These are phyloP conservation scores for Linderniella brevidens DNA, from an alignment of 257 asterid genomes.

Conservation along the genomic window DNA sequence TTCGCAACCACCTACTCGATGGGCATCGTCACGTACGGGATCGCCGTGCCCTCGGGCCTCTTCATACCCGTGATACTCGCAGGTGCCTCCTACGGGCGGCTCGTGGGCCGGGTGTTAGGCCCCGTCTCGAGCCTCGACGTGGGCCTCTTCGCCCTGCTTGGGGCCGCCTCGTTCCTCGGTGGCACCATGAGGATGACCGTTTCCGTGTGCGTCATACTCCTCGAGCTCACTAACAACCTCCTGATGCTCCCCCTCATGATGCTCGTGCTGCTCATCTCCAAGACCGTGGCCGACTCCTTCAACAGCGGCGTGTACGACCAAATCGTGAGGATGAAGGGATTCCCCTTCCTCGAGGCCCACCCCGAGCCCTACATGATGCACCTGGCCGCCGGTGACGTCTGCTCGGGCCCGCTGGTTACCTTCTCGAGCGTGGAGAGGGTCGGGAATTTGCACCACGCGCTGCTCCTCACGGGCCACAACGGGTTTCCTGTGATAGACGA, in stretches of 20 bases:
- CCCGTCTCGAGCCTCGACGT: constrained; percentile 48
- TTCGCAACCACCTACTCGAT: constrained; percentile 44
- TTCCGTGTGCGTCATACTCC: constrained; percentile 80
- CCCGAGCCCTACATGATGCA: constrained; percentile 91
- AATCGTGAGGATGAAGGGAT: constrained; percentile 81
- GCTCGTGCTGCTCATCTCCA: constrained; percentile 88
- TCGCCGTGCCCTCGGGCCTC: constrained; percentile 92
- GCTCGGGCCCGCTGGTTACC: constrained; percentile 74
- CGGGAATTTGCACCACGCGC: constrained; percentile 47
- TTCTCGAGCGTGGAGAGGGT: constrained; percentile 73
- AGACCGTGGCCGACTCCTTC: constrained; percentile 79
- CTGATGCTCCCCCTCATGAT: constrained; percentile 82
- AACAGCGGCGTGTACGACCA: constrained; percentile 89
- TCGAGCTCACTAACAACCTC: constrained; percentile 71
- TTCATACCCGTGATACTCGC: constrained; percentile 99
- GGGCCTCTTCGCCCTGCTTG: constrained; percentile 76
- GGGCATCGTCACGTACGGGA: constrained; percentile 77
- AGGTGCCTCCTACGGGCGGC: constrained; percentile 92
- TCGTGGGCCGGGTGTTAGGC: constrained; percentile 55
- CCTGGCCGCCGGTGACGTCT: constrained; percentile 69
- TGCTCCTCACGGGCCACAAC: constrained; percentile 47
- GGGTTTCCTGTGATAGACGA: constrained; percentile 87
- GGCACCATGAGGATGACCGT: constrained; percentile 99
- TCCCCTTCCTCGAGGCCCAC: constrained; percentile 89
- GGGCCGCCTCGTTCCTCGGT: constrained; percentile 96